A percentile compares a stretch with the other conserved stretches of the same genome.
These are phyloP conservation scores for Fraxinus latifolia DNA, from an alignment of 305 asterid species.

Conservation along the genomic window DNA sequence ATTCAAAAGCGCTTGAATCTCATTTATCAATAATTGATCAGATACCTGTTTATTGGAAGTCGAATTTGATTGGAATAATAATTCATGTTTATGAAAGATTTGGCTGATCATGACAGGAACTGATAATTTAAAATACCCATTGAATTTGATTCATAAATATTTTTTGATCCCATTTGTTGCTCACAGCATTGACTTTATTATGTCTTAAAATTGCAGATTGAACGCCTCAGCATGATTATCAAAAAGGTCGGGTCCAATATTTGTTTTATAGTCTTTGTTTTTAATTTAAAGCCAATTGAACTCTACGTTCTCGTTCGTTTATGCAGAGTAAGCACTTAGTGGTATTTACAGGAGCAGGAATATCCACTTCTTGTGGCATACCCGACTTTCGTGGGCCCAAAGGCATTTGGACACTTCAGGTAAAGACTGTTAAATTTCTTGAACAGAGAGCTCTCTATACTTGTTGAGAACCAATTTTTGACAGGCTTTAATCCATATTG, in stretches of 20 bases:
- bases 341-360: conserved; percentile 97
- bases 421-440: conserved; percentile 24
- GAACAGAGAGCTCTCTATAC: not conserved
- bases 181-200: conserved; percentile 19
- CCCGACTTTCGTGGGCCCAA: conserved; percentile 99
- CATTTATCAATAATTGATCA: not conserved
- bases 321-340: conserved; percentile 92
- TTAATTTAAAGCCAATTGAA: conserved; percentile 28
- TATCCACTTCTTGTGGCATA: conserved; percentile 95
- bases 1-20: conserved; percentile 3
- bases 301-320: conserved; percentile 29
- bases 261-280: conserved; percentile 24
- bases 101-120: not conserved
- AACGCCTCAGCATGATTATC: conserved; percentile 58
- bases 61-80: conserved; percentile 11
- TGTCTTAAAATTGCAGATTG: conserved; percentile 51
- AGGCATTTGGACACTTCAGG: conserved; percentile 99
- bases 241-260: conserved; percentile 48
- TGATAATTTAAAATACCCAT: not conserved
- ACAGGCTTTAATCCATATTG: conserved; percentile 4
- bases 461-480: conserved; percentile 7
- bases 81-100: not conserved
- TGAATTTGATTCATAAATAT: not conserved
- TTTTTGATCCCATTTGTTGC: conserved; percentile 17
- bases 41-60: not conserved